These are phyloP conservation scores for Jacaranda copaia DNA, from an alignment of 257 asterid species.

Conservation along the genomic window DNA sequence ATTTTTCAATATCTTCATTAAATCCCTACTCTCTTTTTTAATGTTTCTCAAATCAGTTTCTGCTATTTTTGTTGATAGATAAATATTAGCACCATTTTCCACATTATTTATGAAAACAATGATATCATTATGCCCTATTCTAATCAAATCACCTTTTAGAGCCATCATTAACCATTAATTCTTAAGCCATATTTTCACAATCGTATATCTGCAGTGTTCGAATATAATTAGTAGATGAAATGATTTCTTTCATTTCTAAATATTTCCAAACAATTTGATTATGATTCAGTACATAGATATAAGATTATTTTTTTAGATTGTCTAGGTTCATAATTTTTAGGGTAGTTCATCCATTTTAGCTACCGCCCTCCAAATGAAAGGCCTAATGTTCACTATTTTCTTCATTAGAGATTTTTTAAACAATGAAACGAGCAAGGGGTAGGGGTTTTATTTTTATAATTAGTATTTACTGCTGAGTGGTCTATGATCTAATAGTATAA, in stretches of 20 bases:
- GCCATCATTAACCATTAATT: neutral
- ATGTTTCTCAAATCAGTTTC: no score
- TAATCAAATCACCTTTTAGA: neutral
- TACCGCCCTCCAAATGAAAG: no score
- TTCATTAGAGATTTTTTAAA: no score
- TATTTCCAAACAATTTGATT: neutral
- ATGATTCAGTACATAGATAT: neutral
- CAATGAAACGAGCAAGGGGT: no score
- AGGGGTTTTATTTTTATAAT: no score
- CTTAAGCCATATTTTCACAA: neutral
- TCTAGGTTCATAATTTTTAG: neutral
- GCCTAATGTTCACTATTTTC: no score
- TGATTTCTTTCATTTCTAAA: neutral
- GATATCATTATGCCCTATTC: neutral
- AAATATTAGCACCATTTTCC: neutral
- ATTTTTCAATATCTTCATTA: no score
- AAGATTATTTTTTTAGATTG: neutral
- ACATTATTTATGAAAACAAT: conserved; percentile 11
- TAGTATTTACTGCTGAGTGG: no score
- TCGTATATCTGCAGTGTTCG: neutral
- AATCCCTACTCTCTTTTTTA: no score
- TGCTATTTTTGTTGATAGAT: no score
- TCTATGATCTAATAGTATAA: no score
- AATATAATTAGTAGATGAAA: neutral
- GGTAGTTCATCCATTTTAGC: neutral